These are phyloP conservation scores for Apodospora peruviana DNA, from an alignment of 495 filamentous ascomycete species.

Conservation along the genomic window DNA sequence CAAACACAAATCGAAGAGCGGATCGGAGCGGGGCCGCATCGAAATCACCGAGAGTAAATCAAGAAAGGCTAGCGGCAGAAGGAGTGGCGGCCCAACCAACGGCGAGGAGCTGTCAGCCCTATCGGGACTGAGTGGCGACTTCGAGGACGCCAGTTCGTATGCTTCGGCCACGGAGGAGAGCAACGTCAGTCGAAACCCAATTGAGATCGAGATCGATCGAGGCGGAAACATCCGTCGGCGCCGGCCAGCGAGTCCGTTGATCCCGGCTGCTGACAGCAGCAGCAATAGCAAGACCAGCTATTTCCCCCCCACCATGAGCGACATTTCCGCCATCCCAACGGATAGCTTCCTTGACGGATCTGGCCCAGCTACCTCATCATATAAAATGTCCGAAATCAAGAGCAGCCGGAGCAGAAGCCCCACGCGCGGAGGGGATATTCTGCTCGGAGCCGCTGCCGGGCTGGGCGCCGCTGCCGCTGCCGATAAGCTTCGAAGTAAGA, in stretches of 20 bases:
- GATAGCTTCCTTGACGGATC: slow-evolving; percentile 83
- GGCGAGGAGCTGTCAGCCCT: slow-evolving; percentile 29
- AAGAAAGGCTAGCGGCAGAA: slow-evolving; percentile 52
- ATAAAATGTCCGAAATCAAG: slow-evolving; percentile 25
- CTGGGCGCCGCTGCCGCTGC: slow-evolving; percentile 37
- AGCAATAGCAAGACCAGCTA: slow-evolving; percentile 55
- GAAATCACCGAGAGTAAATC: slow-evolving; percentile 72
- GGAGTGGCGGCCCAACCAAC: slow-evolving; percentile 40
- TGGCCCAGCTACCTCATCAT: slow-evolving; percentile 22
- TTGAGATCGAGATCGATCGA: slow-evolving; percentile 73
- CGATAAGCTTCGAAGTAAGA: slow-evolving; percentile 43
- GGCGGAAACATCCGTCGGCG: slow-evolving; percentile 33
- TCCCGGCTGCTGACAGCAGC: slow-evolving; percentile 44
- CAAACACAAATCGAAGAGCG: slow-evolving; percentile 46
- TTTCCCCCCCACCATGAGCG: slow-evolving; percentile 57
- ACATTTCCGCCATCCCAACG: slow-evolving; percentile 85
- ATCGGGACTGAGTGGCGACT: slow-evolving; percentile 42
- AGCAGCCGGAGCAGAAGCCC: slow-evolving; percentile 32
- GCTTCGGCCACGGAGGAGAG: slow-evolving; percentile 74
- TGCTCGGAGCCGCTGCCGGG: slow-evolving; percentile 29
- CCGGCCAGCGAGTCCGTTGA: slow-evolving; percentile 50
- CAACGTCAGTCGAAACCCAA: slow-evolving; percentile 62
- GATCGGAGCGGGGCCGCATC: slow-evolving; percentile 51
- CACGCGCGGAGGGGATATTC: slow-evolving; percentile 27
- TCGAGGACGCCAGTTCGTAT: slow-evolving; percentile 55